These are phyloP conservation scores for Calycina herbarum DNA, from an alignment of 2,329 filamentous ascomycete genomes.

Conservation along the genomic window DNA sequence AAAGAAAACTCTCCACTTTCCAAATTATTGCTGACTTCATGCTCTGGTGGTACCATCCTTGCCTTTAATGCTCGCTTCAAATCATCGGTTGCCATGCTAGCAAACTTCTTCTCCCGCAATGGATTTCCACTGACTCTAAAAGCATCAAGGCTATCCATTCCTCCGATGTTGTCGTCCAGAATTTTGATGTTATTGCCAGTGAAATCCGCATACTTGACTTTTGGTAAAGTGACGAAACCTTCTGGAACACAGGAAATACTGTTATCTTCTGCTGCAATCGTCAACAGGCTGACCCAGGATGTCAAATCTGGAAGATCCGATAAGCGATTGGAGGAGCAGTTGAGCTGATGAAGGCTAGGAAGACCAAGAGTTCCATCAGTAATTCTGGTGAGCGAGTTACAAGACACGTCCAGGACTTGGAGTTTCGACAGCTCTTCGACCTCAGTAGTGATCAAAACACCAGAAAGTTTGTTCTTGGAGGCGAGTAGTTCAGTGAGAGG, in stretches of 20 bases:
- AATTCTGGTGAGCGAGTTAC: slow-evolving; percentile 63
- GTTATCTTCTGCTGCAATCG: slow-evolving; percentile 79
- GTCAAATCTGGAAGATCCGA: slow-evolving; percentile 70
- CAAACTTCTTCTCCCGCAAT: slow-evolving; percentile 81
- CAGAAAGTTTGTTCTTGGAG: slow-evolving; percentile 76
- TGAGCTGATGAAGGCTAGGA: slow-evolving; percentile 71
- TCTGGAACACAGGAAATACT: slow-evolving; percentile 72
- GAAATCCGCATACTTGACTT: slow-evolving; percentile 76
- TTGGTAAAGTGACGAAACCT: slow-evolving; percentile 68
- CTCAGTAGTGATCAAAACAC: slow-evolving; percentile 66
- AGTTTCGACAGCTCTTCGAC: slow-evolving; percentile 62
- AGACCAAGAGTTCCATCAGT: slow-evolving; percentile 42
- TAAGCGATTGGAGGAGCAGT: slow-evolving; percentile 79
- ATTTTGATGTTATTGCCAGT: slow-evolving; percentile 79
- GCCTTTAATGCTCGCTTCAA: slow-evolving; percentile 72
- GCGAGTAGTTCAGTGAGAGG: slow-evolving; percentile 73
- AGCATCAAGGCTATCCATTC: slow-evolving; percentile 75
- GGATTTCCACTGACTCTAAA: slow-evolving; percentile 87
- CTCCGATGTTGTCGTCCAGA: slow-evolving; percentile 73
- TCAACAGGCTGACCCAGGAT: slow-evolving; percentile 72
- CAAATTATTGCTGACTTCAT: slow-evolving; percentile 30
- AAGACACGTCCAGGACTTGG: slow-evolving; percentile 74
- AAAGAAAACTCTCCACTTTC: slow-evolving; percentile 38
- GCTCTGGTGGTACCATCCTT: slow-evolving; percentile 58
- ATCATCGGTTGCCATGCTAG: slow-evolving; percentile 76